Percentiles rank a stretch among this genome's conserved stretches.
phyloP scores from a whole-genome alignment of 1,284 basidiomycete species.

The Apiotrichum siamense region DNA sequence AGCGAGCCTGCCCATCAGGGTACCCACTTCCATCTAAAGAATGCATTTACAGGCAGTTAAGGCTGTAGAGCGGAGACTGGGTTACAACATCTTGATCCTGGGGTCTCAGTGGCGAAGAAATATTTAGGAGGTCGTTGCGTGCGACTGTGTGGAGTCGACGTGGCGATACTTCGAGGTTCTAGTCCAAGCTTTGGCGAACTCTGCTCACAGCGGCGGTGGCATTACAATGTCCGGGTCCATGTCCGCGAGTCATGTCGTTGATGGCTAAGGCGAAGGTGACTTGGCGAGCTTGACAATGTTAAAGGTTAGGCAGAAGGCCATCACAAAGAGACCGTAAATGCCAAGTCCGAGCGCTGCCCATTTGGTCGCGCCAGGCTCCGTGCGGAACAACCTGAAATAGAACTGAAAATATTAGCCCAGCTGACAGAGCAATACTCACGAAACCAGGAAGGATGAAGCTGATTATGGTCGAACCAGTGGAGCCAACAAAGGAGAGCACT shows the following conservation, averaged over 20 bases:
- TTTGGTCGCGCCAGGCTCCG: constrained; percentile 58
- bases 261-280: neutral
- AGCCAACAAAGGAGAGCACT: constrained; percentile 94
- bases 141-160: too few relatives aligned
- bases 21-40: too few relatives aligned
- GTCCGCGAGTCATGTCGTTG: neutral
- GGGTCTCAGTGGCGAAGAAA: too few relatives aligned
- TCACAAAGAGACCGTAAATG: constrained; percentile 71
- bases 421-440: constrained; percentile 51
- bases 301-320: constrained; percentile 74
- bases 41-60: too few relatives aligned
- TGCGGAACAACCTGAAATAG: constrained; percentile 58
- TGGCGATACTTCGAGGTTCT: too few relatives aligned
- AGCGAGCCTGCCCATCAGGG: too few relatives aligned
- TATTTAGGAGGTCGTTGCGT: too few relatives aligned
- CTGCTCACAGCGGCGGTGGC: too few relatives aligned
- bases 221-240: too few relatives aligned
- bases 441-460: constrained; percentile 90
- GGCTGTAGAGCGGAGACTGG: too few relatives aligned
- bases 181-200: too few relatives aligned
- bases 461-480: constrained; percentile 91
- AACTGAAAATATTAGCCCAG: constrained; percentile 54
- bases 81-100: too few relatives aligned
- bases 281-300: constrained; percentile 60
- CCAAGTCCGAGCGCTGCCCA: constrained; percentile 62